phyloP scores from a whole-genome alignment of 805 yeast species.

The Candida silvicultrix region DNA sequence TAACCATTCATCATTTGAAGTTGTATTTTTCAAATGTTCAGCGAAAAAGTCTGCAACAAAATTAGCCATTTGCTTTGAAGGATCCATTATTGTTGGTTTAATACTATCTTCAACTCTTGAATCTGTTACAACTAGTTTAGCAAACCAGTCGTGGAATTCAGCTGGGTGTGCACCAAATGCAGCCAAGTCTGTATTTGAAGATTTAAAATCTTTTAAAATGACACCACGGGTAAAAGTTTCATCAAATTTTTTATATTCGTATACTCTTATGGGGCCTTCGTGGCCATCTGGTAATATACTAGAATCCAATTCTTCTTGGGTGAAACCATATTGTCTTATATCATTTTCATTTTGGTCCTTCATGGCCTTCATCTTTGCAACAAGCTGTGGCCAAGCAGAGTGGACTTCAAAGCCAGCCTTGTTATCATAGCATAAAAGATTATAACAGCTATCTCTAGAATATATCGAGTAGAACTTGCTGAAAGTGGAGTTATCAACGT shows the following conservation, averaged over 20 bases:
- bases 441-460: conserved; percentile 21
- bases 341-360: neutral
- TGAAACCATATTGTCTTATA: neutral
- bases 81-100: conserved; percentile 7
- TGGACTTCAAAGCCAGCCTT: conserved; percentile 26
- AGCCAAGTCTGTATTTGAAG: conserved; percentile 13
- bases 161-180: conserved; percentile 15
- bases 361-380: neutral
- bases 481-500: conserved; percentile 28
- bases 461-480: conserved; percentile 33
- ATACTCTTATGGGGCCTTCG: conserved; percentile 21
- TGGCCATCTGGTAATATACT: conserved; percentile 7
- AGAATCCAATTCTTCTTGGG: conserved; percentile 4
- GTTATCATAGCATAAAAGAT: conserved; percentile 23
- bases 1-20: conserved; percentile 43
- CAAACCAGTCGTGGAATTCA: conserved; percentile 30
- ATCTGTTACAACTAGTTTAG: conserved; percentile 29
- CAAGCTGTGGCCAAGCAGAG: conserved; percentile 22
- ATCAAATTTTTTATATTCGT: conserved; percentile 24
- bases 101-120: conserved; percentile 24
- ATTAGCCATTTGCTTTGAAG: conserved; percentile 19
- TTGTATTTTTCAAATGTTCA: conserved; percentile 39
- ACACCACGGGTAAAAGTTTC: conserved; percentile 33
- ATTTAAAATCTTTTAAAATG: conserved; percentile 24
- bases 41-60: conserved; percentile 38